phyloP scores from a whole-genome alignment of 352 stramenopile species.

The Pythium sukuiense region DNA sequence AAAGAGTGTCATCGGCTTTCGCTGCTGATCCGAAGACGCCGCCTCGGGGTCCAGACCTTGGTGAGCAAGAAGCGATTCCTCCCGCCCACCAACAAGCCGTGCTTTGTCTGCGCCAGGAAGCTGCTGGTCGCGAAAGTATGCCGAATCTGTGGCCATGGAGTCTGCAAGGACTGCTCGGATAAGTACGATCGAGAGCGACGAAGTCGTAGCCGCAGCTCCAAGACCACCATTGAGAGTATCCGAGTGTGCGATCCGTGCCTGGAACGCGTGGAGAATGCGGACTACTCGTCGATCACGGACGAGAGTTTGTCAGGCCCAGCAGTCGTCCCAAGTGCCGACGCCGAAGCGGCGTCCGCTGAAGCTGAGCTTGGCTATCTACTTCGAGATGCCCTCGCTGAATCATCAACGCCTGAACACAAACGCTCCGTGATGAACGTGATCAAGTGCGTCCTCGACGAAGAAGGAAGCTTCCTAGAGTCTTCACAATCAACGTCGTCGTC shows the following conservation, averaged over 20 bases:
- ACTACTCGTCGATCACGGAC: slow-evolving; percentile 40
- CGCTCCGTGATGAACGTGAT: slow-evolving; percentile 43
- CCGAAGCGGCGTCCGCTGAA: slow-evolving; percentile 21
- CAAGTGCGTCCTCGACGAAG: slow-evolving; percentile 43
- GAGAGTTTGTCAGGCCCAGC: slow-evolving; percentile 22
- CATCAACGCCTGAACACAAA: slow-evolving; percentile 33
- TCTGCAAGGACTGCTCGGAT: slow-evolving; percentile 46
- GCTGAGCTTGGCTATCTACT: slow-evolving; percentile 37
- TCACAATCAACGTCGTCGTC: background rate
- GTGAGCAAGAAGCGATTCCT: slow-evolving; percentile 39
- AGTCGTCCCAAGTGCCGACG: slow-evolving; percentile 28
- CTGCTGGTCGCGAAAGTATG: slow-evolving; percentile 46
- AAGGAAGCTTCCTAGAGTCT: slow-evolving; percentile 1
- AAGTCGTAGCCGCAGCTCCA: background rate
- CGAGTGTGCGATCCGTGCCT: slow-evolving; percentile 56
- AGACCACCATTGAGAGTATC: slow-evolving; percentile 7
- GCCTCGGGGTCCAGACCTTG: slow-evolving; percentile 54
- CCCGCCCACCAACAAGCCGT: slow-evolving; percentile 25
- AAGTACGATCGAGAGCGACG: slow-evolving; percentile 26
- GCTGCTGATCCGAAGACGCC: slow-evolving; percentile 48
- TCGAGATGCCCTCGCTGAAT: slow-evolving; percentile 33
- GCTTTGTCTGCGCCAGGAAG: slow-evolving; percentile 51
- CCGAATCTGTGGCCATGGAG: slow-evolving; percentile 55
- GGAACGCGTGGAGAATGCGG: slow-evolving; percentile 45
- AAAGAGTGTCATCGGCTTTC: slow-evolving; percentile 31